Percentiles rank a stretch among this genome's conserved stretches.
phyloP scores from a whole-genome alignment of 164 flowering plant species.

The Umbellularia californica region DNA sequence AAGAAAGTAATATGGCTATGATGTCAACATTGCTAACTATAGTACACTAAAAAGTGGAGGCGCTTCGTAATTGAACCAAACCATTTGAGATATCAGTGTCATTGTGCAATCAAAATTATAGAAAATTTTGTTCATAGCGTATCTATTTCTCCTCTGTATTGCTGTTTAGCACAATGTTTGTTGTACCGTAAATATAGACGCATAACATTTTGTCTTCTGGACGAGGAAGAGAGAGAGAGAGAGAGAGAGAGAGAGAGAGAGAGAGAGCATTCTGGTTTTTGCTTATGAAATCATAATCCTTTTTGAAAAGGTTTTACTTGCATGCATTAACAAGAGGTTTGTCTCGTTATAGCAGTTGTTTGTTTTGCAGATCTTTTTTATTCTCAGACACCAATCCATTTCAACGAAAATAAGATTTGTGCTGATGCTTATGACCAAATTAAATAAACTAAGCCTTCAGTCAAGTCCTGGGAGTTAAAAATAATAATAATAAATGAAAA shows the following conservation, averaged over 20 bases:
- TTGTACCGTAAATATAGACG: not conserved
- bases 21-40: not conserved
- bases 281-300: not conserved
- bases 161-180: not conserved
- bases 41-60: not conserved
- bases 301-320: not conserved
- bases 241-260: no score
- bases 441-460: no score
- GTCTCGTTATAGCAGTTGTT: no score
- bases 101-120: not conserved
- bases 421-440: no score
- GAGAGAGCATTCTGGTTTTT: not conserved
- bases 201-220: not conserved
- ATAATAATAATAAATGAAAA: no score
- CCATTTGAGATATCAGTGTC: not conserved
- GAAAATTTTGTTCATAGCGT: not conserved
- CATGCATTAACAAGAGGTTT: not conserved
- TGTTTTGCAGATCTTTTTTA: no score
- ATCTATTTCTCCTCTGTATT: not conserved
- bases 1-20: not conserved
- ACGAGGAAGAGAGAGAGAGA: not conserved
- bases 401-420: no score
- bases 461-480: no score
- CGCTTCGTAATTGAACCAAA: not conserved
- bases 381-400: no score